phyloP scores from a whole-genome alignment of 129 eudicot genomes.

The sunflower (Helianthus annuus) region HanXRQr2.0-SUNRISE NC_035440.2:57442343-57442842 shows the following conservation, averaged over 20 bases:
- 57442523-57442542: conserved; percentile 39
- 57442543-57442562: conserved; percentile 18
- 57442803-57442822: conserved; percentile 59
- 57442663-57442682: conserved; percentile 43
- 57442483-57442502: conserved; percentile 43
- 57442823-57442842: conserved; percentile 39
- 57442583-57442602: conserved; percentile 48
- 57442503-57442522: conserved; percentile 41
- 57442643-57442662: conserved; percentile 7
- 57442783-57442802: conserved; percentile 59
- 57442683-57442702: conserved; percentile 14
- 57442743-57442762: conserved; percentile 42
- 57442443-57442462: conserved; percentile 64
- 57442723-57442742: conserved; percentile 27
- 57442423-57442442: conserved; percentile 25
- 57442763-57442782: conserved; percentile 42
- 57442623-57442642: conserved; percentile 14
- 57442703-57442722: neutral
- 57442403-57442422: conserved; percentile 28
- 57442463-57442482: conserved; percentile 32
- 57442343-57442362: conserved; percentile 49
- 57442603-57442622: conserved; percentile 38
- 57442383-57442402: conserved; percentile 11
- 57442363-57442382: conserved; percentile 20
- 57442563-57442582: conserved; percentile 53